phyloP scores from a whole-genome alignment of 1,284 basidiomycete species.

The Moniliella sp. region DNA sequence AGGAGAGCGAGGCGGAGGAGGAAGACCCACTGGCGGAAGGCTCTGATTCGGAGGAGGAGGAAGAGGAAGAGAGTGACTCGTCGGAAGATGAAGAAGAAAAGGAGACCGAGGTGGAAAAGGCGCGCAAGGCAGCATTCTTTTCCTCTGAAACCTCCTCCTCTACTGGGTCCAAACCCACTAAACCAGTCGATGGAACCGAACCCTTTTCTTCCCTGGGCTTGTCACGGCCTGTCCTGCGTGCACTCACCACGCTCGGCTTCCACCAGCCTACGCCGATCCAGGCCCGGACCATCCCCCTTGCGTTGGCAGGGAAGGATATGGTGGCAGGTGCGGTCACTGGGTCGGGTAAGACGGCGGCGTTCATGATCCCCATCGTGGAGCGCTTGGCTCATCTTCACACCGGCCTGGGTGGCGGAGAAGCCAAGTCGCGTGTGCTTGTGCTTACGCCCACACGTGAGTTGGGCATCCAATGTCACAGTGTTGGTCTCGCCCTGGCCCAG shows the following conservation, averaged over 20 bases:
- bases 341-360: slow-evolving; percentile 88
- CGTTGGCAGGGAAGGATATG: slow-evolving; percentile 75
- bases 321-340: slow-evolving; percentile 86
- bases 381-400: slow-evolving; percentile 40
- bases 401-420: slow-evolving; percentile 2
- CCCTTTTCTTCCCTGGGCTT: slow-evolving; percentile 49
- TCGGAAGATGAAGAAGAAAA: slow-evolving; percentile 3
- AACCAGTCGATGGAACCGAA: too few species aligned
- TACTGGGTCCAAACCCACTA: too few species aligned
- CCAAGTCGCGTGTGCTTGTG: slow-evolving; percentile 72
- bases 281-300: slow-evolving; percentile 70
- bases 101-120: slow-evolving; percentile 17
- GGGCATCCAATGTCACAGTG: slow-evolving; percentile 79
- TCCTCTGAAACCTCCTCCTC: slow-evolving; percentile 17
- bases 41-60: slow-evolving; percentile 6
- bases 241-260: slow-evolving; percentile 60
- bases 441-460: slow-evolving; percentile 81
- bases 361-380: slow-evolving; percentile 78
- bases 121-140: slow-evolving; percentile 28
- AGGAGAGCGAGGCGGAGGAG: slow-evolving; percentile 33
- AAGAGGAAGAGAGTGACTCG: slow-evolving; percentile 7
- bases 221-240: slow-evolving; percentile 67
- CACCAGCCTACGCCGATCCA: slow-evolving; percentile 81
- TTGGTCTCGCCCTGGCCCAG: slow-evolving; percentile 58
- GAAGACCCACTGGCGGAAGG: slow-evolving; percentile 9